Evolutionary conservation across 495 filamentous ascomycete species (phyloP).

Genomic region (Clavariopsis aquatica): DNA sequence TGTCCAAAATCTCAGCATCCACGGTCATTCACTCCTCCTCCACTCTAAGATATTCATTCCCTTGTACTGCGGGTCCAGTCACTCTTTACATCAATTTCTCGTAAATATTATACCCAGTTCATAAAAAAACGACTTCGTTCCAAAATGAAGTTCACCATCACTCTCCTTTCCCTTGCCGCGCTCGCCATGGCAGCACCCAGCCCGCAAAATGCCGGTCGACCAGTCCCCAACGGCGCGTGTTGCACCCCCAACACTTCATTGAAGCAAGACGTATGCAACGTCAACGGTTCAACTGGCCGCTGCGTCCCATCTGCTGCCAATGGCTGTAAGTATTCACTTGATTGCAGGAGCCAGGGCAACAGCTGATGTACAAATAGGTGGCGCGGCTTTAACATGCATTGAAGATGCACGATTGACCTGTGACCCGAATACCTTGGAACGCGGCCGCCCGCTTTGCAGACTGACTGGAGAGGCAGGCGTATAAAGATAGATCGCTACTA

Average conservation of each 20-base stretch:
- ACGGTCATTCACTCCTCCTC: background rate
- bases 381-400: conserved; percentile 19
- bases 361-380: conserved; percentile 14
- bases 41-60: background rate
- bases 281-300: conserved; percentile 16
- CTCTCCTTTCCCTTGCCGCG: conserved; percentile 9
- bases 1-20: background rate
- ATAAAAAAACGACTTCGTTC: background rate
- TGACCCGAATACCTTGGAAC: conserved; percentile 18
- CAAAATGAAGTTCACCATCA: conserved; percentile 16
- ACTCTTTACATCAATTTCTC: background rate
- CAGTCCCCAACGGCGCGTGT: conserved; percentile 25
- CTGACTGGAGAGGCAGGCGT: conserved; percentile 5
- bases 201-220: conserved; percentile 16
- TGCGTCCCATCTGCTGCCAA: conserved; percentile 19
- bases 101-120: background rate
- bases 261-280: conserved; percentile 29
- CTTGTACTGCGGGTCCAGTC: conserved; percentile 19
- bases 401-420: conserved; percentile 18
- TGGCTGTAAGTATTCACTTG: conserved; percentile 9
- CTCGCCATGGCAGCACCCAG: conserved; percentile 1
- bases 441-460: conserved; percentile 18
- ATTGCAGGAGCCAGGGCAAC: background rate
- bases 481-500: background rate
- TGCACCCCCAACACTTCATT: conserved; percentile 10